A percentile compares a stretch with the other conserved stretches of the same genome.
Conservation (phyloP, 1,284 basidiomycete genomes). For the Veloporphyrellus conicus region DNA sequence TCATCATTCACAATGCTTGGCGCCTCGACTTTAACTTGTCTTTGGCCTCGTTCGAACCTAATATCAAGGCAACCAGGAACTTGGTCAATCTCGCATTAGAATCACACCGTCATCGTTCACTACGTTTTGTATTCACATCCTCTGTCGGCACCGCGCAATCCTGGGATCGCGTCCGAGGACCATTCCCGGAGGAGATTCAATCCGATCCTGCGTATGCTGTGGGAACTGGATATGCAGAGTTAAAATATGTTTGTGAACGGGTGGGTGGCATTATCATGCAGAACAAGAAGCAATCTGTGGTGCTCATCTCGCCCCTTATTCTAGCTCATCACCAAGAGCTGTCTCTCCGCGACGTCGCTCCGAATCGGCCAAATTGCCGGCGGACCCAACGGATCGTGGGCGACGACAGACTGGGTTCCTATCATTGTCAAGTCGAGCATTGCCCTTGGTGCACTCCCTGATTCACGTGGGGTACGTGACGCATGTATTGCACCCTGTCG, state of each 20-base stretch:
- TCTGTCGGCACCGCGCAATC: constrained; percentile 31
- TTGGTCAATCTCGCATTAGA: constrained; percentile 16
- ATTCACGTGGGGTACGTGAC: constrained; percentile 25
- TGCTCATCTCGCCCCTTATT: background rate
- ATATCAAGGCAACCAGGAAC: constrained; percentile 21
- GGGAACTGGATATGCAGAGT: constrained; percentile 9
- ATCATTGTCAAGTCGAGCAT: constrained; percentile 28
- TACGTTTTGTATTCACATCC: constrained; percentile 36
- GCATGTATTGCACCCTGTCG: too few relatives aligned
- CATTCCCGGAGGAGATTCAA: constrained; percentile 33
- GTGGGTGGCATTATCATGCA: background rate
- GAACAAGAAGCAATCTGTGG: background rate
- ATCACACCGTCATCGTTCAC: constrained; percentile 7
- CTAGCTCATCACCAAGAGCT: constrained; percentile 23
- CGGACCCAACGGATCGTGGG: constrained; percentile 27
- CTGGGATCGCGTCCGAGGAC: constrained; percentile 35
- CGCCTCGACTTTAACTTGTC: constrained; percentile 27
- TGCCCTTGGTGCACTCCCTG: constrained; percentile 27
- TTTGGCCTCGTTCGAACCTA: constrained; percentile 23
- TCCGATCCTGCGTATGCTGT: constrained; percentile 6
- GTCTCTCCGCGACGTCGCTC: constrained; percentile 23
- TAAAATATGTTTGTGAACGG: constrained; percentile 9
- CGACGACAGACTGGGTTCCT: constrained; percentile 30
- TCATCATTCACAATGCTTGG: constrained; percentile 31
- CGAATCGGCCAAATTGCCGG: constrained; percentile 32